Base-by-base conservation (phyloP, 1,284 basidiomycete species). In the Ceratobasidium sp. region DNA sequence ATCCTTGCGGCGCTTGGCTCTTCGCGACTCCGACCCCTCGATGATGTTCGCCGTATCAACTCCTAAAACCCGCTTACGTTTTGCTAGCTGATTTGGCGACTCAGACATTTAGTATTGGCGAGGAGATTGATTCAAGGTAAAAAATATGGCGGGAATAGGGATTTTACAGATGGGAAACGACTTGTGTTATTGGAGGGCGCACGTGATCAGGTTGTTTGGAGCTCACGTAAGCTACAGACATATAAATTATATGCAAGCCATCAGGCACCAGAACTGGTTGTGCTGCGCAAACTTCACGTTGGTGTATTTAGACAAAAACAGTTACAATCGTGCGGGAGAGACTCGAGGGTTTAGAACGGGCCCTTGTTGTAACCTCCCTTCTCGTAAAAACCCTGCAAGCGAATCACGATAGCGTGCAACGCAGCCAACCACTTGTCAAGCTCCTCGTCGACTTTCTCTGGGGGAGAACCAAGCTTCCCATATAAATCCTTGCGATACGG, bases 401-500 rank as follows among this genome's bases (percentile, higher is more conserved):
- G 88, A 73, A 84, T 85, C 71, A 97, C 92, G 81, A 96, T 95
- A 67, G 84, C 86, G 82, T 92, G 89, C 64, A 99, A 88, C 2
- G 92, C 93, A 3, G 84, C 85, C 33, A 98, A 89, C 97, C 97
- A 99, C 80, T 90, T 91, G 58, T 87, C 87, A 61, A 98, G 89
- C 81, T 94, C 92, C 73, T 88, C 88, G 79, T 91, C 87, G 78
- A 98, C 89, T 81, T 90, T 90, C 44, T 92, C 92, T 68, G 89
- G 86, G 1, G 94, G 88, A 63, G 91, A 88, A 26, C 95, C 95
- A 66, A 99, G 91, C 86, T 98, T 98, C 64, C 88, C 87, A 86
- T 97, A 98, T 86, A 99, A 97, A 82, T 93, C 93, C 20, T 89
- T 90, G 79, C 97, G 94, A 86, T 95, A 95, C 0, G 97, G 97